Conservation (phyloP, 345 rosid genomes). For the Psidium friedrichsthalianum region DNA sequence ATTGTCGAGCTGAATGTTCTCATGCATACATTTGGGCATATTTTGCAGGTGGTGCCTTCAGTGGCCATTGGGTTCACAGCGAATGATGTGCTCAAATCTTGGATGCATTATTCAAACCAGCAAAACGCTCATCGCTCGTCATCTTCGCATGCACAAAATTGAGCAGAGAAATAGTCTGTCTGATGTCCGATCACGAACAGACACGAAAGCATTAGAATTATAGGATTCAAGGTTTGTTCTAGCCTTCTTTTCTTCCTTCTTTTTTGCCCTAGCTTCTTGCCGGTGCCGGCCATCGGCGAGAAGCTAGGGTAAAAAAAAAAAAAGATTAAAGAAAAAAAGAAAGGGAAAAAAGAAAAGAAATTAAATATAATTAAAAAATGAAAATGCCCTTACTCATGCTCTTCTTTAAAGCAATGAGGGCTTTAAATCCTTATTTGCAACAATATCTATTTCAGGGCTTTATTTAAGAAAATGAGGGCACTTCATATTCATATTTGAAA, state of each 20-base stretch:
- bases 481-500: too few species aligned
- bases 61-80: constrained; percentile 91
- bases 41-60: constrained; percentile 73
- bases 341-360: too few species aligned
- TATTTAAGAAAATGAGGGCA: too few species aligned
- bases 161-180: background rate
- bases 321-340: too few species aligned
- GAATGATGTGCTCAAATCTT: constrained; percentile 70
- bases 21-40: background rate
- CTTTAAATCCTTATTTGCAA: too few species aligned
- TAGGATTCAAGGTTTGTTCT: background rate
- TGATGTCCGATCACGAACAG: background rate
- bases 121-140: background rate
- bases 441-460: too few species aligned
- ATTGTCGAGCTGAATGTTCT: background rate
- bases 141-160: background rate
- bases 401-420: too few species aligned
- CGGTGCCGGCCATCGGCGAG: too few species aligned
- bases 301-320: too few species aligned
- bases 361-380: too few species aligned
- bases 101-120: constrained; percentile 36
- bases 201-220: background rate
- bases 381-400: too few species aligned
- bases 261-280: too few species aligned
- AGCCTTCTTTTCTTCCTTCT: background rate